Percentiles rank a stretch among this genome's conserved stretches.
Conservation (phyloP, 2,329 filamentous ascomycete genomes). For the Penicillium sp. region DNA sequence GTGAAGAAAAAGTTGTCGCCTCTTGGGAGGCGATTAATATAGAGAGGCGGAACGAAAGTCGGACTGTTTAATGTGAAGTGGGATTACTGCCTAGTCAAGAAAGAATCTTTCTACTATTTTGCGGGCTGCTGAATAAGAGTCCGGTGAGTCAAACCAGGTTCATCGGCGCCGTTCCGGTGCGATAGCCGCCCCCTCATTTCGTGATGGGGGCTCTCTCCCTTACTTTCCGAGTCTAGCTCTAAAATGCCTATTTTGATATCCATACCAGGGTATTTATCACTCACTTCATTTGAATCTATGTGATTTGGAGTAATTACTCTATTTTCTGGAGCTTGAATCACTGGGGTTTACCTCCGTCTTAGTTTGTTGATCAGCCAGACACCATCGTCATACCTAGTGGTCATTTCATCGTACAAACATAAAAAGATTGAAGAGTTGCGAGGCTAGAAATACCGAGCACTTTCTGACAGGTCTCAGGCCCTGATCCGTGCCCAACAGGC, state of each 20-base stretch:
- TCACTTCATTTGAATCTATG: no score
- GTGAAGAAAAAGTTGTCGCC: conserved; percentile 2
- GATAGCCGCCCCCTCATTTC: neutral
- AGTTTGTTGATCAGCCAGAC: neutral
- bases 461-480: neutral
- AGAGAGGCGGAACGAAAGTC: conserved; percentile 13
- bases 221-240: neutral
- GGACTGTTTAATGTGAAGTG: neutral
- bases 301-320: no score
- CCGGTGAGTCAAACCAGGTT: conserved; percentile 25
- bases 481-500: neutral
- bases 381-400: neutral
- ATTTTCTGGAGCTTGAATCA: neutral
- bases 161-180: neutral
- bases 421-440: neutral
- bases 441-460: neutral
- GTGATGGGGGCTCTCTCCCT: neutral
- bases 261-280: neutral
- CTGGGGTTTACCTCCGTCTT: neutral
- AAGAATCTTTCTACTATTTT: neutral
- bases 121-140: conserved; percentile 17
- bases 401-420: neutral
- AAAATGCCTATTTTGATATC: neutral
- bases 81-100: neutral
- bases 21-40: conserved; percentile 10